phyloP scores from a whole-genome alignment of 2,329 filamentous ascomycete genomes.

The Phialocephala subalpina region DNA sequence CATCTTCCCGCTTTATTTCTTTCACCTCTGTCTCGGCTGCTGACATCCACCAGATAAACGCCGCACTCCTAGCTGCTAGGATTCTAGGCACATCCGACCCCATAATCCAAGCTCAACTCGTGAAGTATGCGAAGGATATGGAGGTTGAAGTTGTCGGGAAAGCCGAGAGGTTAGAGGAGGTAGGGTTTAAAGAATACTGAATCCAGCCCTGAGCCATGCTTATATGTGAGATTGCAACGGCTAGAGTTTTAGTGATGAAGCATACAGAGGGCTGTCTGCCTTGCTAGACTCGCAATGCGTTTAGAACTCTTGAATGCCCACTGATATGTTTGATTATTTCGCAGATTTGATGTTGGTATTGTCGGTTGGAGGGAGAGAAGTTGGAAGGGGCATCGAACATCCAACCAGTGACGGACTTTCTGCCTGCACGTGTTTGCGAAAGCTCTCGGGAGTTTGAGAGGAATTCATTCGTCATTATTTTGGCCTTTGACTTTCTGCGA shows the following conservation, averaged over 20 bases:
- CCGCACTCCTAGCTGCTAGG: conserved; percentile 73
- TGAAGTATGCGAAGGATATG: conserved; percentile 68
- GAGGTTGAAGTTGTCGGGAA: conserved; percentile 71
- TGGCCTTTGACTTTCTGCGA: no score
- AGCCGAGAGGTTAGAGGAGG: conserved; percentile 61
- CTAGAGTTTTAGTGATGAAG: not conserved
- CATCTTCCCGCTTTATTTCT: not conserved
- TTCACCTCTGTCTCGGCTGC: not conserved
- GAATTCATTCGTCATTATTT: no score
- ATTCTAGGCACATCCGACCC: conserved; percentile 68
- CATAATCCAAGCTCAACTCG: conserved; percentile 64
- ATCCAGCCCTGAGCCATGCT: not conserved
- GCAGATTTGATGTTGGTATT: no score
- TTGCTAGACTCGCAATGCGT: conserved; percentile 56
- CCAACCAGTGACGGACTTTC: no score
- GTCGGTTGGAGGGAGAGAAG: no score
- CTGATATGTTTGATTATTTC: no score
- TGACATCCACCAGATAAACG: conserved; percentile 55
- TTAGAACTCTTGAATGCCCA: not conserved
- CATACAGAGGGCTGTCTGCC: not conserved
- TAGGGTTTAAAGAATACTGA: conserved; percentile 63
- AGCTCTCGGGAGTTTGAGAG: no score
- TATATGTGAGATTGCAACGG: not conserved
- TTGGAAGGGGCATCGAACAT: no score
- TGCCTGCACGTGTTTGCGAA: no score